phyloP scores from a whole-genome alignment of 139 green algal species.

The Zygnema circumcarinatum region DNA sequence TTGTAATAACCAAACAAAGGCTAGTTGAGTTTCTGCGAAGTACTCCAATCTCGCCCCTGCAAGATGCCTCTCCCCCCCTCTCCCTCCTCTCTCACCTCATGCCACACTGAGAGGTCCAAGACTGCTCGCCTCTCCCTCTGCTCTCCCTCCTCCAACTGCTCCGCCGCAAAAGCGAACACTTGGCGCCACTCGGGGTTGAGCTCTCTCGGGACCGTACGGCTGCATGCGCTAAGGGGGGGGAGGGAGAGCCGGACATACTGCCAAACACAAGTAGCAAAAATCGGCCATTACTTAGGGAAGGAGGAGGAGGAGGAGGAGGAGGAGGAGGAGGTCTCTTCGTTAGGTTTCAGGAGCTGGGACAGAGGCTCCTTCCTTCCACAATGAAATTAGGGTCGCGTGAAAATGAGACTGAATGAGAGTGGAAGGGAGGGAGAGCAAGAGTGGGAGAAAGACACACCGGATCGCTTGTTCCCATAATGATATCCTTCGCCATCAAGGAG shows the following conservation, averaged over 20 bases:
- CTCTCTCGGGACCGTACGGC: not conserved
- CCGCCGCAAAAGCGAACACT: conserved; percentile 30
- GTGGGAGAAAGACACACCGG: conserved; percentile 15
- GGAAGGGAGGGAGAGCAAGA: not conserved
- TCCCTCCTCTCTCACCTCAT: not conserved
- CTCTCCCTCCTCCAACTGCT: not conserved
- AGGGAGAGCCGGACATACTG: not conserved
- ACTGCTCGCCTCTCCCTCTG: not conserved
- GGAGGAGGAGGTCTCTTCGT: too few species aligned
- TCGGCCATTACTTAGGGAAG: not conserved
- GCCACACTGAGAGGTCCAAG: not conserved
- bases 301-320: not conserved
- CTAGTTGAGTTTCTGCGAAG: too few species aligned
- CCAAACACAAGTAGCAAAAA: not conserved
- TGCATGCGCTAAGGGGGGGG: not conserved
- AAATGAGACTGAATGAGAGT: not conserved
- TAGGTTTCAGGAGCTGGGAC: too few species aligned
- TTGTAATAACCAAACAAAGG: too few species aligned
- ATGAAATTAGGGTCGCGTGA: too few species aligned
- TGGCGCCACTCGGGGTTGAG: conserved; percentile 37
- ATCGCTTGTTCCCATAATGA: conserved; percentile 37
- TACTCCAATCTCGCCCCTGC: too few species aligned
- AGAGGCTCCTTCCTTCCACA: too few species aligned
- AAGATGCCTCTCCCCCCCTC: too few species aligned
- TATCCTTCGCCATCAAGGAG: conserved; percentile 23